Conservation (phyloP, 305 asterid species). For the Fraxinus sp. region DNA sequence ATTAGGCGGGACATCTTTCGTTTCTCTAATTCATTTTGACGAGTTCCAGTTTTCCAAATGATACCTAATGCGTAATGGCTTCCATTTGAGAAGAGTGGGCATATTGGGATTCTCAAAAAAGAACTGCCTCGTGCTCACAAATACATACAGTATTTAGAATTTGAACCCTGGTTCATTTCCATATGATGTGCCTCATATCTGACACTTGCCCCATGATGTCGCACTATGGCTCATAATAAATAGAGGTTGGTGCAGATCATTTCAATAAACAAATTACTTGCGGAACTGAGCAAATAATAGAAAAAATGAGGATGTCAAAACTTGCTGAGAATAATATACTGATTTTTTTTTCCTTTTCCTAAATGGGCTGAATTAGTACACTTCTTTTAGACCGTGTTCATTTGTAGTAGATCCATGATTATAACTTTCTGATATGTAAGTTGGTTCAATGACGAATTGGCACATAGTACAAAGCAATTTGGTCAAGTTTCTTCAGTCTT, state of each 20-base stretch:
- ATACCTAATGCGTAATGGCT: neutral
- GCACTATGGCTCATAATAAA: neutral
- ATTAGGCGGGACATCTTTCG: neutral
- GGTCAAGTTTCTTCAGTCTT: constrained; percentile 1
- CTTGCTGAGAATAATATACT: neutral
- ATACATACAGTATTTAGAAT: neutral
- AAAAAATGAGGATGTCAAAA: neutral
- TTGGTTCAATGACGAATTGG: neutral
- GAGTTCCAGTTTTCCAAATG: neutral
- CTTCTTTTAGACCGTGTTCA: neutral
- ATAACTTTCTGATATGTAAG: neutral
- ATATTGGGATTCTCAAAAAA: neutral
- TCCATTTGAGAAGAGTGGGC: neutral
- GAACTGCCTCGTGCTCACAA: neutral
- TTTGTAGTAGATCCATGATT: too few species aligned
- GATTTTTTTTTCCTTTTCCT: neutral
- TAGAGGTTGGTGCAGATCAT: neutral
- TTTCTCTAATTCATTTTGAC: neutral
- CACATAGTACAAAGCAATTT: neutral
- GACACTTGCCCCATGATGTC: neutral
- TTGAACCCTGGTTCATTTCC: neutral
- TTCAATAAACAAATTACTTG: neutral
- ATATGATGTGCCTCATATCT: neutral
- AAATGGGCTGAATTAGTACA: neutral
- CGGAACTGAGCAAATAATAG: neutral